Evolutionary conservation across 768 basidiomycete species (phyloP), one percentile per base, ranked within the genome.

Genomic region (Lenzites betulinus): DNA sequence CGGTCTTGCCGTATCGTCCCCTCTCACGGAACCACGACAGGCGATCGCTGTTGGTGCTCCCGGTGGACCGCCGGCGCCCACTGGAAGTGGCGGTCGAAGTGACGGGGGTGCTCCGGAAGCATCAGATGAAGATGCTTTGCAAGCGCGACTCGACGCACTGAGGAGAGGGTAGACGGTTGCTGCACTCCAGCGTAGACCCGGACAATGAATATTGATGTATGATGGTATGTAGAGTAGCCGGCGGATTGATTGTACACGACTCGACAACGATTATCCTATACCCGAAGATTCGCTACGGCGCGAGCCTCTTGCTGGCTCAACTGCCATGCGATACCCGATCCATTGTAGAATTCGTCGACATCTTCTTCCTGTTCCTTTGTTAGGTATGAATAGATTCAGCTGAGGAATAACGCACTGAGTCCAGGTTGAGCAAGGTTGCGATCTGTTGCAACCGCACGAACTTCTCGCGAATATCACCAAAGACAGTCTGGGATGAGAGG

Each of bases 391-490:
- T 1, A 7, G 20, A 38, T 35, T 4, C 12, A 5, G 8, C 12
- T 35, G 64, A 58, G 36, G 38, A 44, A 12, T 13, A 62, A 46
- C 86, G 58, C 68, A 90, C 92, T 54, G 75, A 79, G 69, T 97
- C 95, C 42, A 98, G 78, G 73, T 97, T 98, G 39, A 99, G 76
- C 33, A 98, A 74, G 4, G 90, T 97, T 15, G 92, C 90, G 61
- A 98, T 90, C 73, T 98, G 97, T 70, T 97, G 95, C 62, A 99
- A 73, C 25, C 97, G 81, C 23, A 88, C 76, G 69, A 98, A 97
- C 73, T 95, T 96, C 66, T 97, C 95, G 66, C 97, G 78, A 18
- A 90, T 86, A 57, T 95, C 93, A 9, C 95, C 93, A 73, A 93
- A 95, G 5, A 84, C 81, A 6, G 92, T 94, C 70, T 97, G 97